A percentile compares a stretch with the other conserved stretches of the same genome.
phyloP scores from a whole-genome alignment of 202 grass and related monocot species.

The Eragrostis tef region DNA sequence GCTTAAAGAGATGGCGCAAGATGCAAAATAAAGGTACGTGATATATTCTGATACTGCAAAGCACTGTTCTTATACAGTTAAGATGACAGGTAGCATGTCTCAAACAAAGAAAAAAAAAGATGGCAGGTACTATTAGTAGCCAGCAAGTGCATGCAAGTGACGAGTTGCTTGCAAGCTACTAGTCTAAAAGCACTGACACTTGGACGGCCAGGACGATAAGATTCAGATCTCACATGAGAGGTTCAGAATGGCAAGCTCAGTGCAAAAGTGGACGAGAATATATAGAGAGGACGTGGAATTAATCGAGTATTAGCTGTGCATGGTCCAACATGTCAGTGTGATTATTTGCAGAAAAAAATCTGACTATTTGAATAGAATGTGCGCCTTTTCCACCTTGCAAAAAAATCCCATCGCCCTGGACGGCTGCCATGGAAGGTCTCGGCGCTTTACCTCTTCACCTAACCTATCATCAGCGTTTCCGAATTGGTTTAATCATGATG shows the following conservation, averaged over 20 bases:
- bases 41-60: conserved; percentile 37
- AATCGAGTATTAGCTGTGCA: conserved; percentile 1
- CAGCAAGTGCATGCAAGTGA: neutral
- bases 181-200: conserved; percentile 14
- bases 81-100: neutral
- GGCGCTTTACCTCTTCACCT: neutral
- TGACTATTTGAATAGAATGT: neutral
- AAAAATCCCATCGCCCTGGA: conserved; percentile 12
- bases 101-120: neutral
- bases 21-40: neutral
- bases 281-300: conserved; percentile 3
- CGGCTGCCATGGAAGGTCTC: neutral
- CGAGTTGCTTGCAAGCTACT: conserved; percentile 18
- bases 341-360: neutral
- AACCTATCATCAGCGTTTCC: conserved; percentile 10
- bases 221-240: conserved; percentile 44
- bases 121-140: neutral
- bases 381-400: neutral
- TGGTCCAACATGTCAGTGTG: neutral
- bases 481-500: conserved; percentile 32
- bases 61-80: neutral
- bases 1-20: conserved; percentile 41
- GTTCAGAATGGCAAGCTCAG: neutral
- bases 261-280: neutral
- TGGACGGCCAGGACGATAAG: conserved; percentile 38